These are phyloP conservation scores for Amauroascus niger DNA, from an alignment of 2,329 filamentous ascomycete genomes.

Conservation along the genomic window DNA sequence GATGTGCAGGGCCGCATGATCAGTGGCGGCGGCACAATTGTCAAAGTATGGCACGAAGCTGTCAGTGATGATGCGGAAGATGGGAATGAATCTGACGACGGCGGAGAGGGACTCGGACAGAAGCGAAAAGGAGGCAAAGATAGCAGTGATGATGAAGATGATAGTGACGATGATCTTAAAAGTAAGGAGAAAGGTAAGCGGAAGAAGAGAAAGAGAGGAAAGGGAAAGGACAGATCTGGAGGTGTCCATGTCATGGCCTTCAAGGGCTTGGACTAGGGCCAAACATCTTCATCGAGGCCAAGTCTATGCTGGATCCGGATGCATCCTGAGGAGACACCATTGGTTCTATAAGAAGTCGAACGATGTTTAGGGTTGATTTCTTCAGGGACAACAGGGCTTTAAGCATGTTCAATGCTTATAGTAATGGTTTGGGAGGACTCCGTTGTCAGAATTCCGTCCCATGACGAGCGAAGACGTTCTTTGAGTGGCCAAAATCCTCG, in stretches of 20 bases:
- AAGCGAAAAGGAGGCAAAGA: constrained; percentile 24
- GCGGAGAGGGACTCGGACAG: constrained; percentile 35
- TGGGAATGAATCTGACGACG: constrained; percentile 39
- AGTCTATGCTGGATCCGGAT: background rate
- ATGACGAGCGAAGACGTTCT: background rate
- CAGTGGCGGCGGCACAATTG: constrained; percentile 70
- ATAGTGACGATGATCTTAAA: constrained; percentile 42
- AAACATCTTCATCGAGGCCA: too few species aligned
- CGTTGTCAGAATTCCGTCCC: too few species aligned
- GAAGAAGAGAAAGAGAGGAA: constrained; percentile 40
- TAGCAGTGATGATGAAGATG: constrained; percentile 25
- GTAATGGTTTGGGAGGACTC: background rate
- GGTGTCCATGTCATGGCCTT: constrained; percentile 37
- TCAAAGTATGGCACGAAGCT: constrained; percentile 84
- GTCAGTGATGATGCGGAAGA: constrained; percentile 39
- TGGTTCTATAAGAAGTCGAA: too few species aligned
- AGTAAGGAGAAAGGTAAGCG: constrained; percentile 38
- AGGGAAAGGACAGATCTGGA: constrained; percentile 35
- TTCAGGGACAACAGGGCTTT: background rate
- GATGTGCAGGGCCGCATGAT: constrained; percentile 81
- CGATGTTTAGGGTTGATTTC: too few species aligned
- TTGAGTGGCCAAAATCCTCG: background rate
- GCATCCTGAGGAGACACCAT: too few species aligned
- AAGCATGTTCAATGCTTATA: background rate
- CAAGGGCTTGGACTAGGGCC: constrained; percentile 34